Evolutionary conservation across 2,329 filamentous ascomycete species (phyloP), one percentile per base, ranked within the genome.

Genomic region (Orbilia brochopaga): DNA sequence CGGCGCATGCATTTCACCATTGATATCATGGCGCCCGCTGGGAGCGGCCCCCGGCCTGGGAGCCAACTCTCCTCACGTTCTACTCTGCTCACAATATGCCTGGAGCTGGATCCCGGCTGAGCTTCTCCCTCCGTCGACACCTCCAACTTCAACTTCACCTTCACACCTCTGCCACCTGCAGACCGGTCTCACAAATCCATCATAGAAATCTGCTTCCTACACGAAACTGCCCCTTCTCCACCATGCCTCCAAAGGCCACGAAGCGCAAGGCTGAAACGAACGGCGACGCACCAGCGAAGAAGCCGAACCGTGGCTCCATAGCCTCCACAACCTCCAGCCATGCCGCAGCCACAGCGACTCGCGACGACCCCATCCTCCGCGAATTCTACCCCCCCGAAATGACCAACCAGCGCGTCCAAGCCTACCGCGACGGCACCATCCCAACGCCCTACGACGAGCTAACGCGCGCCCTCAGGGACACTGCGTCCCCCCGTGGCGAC

Each of bases 321-420:
- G 27, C 48, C 60, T 65, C 27, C n/a, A n/a, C n/a, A n/a, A n/a
- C n/a, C 24, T n/a, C 50, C 19, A 21, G 23, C 30, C 40, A n/a
- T 32, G 23, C 37, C 50, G 40, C 27, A 48, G 19, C 19, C 21
- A 30, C 19, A 3, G 23, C 5, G 81, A 82, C 63, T 78, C 82
- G 17, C 30, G 67, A 65, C 74, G 87, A 87, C 17, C 86, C 90
- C 55, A 86, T 90, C 0, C 81, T 89, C 37, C 86, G 88, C 44
- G 84, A 90, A 53, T 96, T 88, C 80, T 97, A 96, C 76, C 91
- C 91, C 0, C 85, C 86, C 0, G 91, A 96, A 78, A 95, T 97
- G 88, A 90, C 84, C 80, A 94, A 91, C 76, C 85, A 85, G 55
- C 87, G 92, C 42, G 92, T 90, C 58, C 82, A 83, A 3, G 87